Evolutionary conservation across 192 early-diverging fungal species (phyloP), one percentile per base, ranked within the genome.

Genomic region (Lobosporangium transversale): DNA sequence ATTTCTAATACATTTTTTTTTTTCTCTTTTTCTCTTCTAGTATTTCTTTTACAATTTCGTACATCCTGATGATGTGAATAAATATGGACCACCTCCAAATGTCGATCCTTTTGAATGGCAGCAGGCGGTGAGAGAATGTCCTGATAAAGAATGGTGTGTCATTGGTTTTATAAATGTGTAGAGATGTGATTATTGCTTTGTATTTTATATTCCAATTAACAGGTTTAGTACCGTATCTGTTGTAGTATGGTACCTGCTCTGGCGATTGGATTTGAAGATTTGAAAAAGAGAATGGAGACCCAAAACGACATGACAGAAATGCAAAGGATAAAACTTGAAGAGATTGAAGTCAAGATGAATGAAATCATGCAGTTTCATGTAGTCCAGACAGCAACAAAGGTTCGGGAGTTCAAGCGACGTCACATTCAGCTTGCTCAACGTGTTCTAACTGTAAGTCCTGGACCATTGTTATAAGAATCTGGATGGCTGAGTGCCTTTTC

Each of bases 1-100:
- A 40, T 23, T 0, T 12, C 18, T 50, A 29, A 37, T 12, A 11
- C 12, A 61, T 9, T 3, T 9, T 5, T 17, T 4, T 0, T 31
- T 63, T 20, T 1, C 30, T 37, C 20, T 32, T 4, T 30, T 11
- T 47, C 7, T 53, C 32, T 26, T 12, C 29, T 76, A 91, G 89
- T 92, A 96, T 75, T 98, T 95, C 70, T 97, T 98, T 67, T 98
- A 98, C 79, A 98, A 97, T 66, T 87, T 93, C 73, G 94, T 94
- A 4, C 91, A 95, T 70, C 92, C 95, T 1, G 86, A 80, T n/a
- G 93, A 97, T 81, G 90, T 91, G 18, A 85, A 84, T 35, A 62
- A 88, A 49, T 97, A 98, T 66, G 87, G 82, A 50, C 90, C 87
- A 35, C 90, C 91, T 17, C 84, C 88, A 1, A 87, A 87, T 60